These are phyloP conservation scores for Ascobolus immersus DNA, from an alignment of 495 filamentous ascomycete species.

Conservation along the genomic window DNA sequence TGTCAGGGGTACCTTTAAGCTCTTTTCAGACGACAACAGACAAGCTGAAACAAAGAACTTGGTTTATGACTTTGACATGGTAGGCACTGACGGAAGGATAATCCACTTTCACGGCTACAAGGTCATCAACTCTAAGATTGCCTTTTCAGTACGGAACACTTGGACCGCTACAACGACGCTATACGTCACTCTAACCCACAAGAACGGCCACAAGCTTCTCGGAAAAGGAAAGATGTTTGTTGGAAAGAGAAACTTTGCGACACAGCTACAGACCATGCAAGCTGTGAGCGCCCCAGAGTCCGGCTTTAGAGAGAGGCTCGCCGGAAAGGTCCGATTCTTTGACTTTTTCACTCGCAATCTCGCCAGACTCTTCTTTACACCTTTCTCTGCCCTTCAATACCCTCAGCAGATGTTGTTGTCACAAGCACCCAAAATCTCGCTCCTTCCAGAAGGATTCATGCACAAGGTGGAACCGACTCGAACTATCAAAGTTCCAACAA, in stretches of 20 bases:
- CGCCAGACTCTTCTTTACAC: constrained; percentile 28
- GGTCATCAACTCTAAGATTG: constrained; percentile 31
- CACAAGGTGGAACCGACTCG: constrained; percentile 17
- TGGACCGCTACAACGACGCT: constrained; percentile 41
- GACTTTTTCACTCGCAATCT: constrained; percentile 32
- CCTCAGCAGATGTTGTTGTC: too few relatives aligned
- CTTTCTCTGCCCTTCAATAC: constrained; percentile 29
- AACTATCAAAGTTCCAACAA: constrained; percentile 18
- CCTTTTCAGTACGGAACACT: constrained; percentile 26
- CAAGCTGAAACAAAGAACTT: constrained; percentile 32
- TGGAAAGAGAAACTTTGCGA: constrained; percentile 26
- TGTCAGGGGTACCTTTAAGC: constrained; percentile 29
- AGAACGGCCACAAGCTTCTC: constrained; percentile 21
- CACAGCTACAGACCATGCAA: constrained; percentile 30
- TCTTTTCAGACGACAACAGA: constrained; percentile 29
- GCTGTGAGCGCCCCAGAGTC: constrained; percentile 19
- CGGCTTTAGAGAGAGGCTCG: constrained; percentile 10
- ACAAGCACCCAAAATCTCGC: constrained; percentile 20
- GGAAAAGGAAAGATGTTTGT: constrained; percentile 37
- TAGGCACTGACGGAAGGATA: constrained; percentile 23
- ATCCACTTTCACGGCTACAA: constrained; percentile 38
- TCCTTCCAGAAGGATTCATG: constrained; percentile 26
- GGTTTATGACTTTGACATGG: constrained; percentile 35
- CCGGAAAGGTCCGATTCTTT: constrained; percentile 24
- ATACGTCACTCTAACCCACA: constrained; percentile 26